These are phyloP conservation scores for Mesotaenium endlicherianum DNA, from an alignment of 139 green algal species.

Conservation along the genomic window DNA sequence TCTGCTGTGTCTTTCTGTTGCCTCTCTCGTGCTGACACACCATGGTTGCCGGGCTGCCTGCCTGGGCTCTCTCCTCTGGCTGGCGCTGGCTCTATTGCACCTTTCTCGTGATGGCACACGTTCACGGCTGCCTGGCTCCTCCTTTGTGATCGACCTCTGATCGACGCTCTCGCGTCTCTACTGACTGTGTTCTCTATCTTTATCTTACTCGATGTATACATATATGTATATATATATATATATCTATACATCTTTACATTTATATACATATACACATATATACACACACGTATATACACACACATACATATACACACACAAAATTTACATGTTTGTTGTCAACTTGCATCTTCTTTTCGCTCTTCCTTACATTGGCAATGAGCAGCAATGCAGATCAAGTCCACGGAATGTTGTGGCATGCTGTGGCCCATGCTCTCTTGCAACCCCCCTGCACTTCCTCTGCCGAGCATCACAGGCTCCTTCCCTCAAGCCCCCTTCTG, in stretches of 20 bases:
- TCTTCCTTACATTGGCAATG: background rate
- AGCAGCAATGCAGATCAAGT: background rate
- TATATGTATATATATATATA: constrained; percentile 1
- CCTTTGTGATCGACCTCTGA: background rate
- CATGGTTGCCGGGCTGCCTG: background rate
- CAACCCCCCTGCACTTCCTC: background rate
- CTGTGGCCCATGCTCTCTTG: background rate
- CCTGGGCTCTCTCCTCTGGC: background rate
- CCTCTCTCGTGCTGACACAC: background rate
- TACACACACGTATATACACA: background rate
- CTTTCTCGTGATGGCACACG: background rate
- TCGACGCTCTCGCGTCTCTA: background rate
- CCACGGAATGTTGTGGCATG: background rate
- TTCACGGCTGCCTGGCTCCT: background rate
- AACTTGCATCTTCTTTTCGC: background rate
- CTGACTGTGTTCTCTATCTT: background rate
- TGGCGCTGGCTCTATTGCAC: background rate
- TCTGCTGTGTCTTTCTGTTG: background rate
- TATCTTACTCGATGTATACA: background rate
- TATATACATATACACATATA: background rate
- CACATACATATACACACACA: background rate
- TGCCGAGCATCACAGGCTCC: no score
- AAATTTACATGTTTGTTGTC: background rate
- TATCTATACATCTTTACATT: constrained; percentile 2
- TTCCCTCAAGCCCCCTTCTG: no score